Evolutionary conservation across 2,329 filamentous ascomycete species (phyloP).

Genomic region (Pseudogymnoascus sp.): DNA sequence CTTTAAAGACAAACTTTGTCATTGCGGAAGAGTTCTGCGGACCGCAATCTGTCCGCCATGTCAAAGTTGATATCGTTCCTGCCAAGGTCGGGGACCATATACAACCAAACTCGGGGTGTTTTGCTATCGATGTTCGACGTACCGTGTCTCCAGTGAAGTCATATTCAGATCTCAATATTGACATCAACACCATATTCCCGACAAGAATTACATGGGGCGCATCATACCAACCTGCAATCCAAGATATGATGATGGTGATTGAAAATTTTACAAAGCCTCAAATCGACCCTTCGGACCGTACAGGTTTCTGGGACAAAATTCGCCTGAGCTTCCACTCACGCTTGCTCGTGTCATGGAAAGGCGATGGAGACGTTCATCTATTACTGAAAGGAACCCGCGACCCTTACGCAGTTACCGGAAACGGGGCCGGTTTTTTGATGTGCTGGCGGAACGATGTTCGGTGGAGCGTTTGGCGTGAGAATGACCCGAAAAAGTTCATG

Average conservation of each 20-base stretch:
- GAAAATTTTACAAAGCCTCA: conserved; percentile 97
- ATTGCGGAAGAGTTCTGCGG: conserved; percentile 90
- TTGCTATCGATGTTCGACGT: conserved; percentile 78
- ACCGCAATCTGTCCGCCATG: conserved; percentile 69
- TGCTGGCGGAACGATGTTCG: conserved; percentile 94
- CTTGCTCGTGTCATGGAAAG: conserved; percentile 84
- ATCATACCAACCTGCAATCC: conserved; percentile 94
- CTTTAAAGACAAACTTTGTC: conserved; percentile 84
- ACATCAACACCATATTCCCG: conserved; percentile 87
- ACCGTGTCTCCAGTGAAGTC: conserved; percentile 95
- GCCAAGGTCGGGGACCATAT: conserved; percentile 51
- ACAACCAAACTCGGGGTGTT: conserved; percentile 54
- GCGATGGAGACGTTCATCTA: conserved; percentile 90
- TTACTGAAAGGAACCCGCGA: conserved; percentile 87
- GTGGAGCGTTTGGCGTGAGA: conserved; percentile 75
- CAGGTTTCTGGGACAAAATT: conserved; percentile 99
- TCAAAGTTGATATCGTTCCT: conserved; percentile 79
- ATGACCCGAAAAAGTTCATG: conserved; percentile 91
- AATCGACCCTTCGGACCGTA: conserved; percentile 83
- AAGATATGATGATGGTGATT: conserved; percentile 99
- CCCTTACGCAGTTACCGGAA: conserved; percentile 86
- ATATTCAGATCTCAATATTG: conserved; percentile 84
- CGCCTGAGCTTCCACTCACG: conserved; percentile 89
- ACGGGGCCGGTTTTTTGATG: conserved; percentile 94
- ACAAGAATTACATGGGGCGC: conserved; percentile 96